A percentile compares a stretch with the other conserved stretches of the same genome.
phyloP scores from a whole-genome alignment of 108 stramenopile species.

The Skeletonema costatum region DNA sequence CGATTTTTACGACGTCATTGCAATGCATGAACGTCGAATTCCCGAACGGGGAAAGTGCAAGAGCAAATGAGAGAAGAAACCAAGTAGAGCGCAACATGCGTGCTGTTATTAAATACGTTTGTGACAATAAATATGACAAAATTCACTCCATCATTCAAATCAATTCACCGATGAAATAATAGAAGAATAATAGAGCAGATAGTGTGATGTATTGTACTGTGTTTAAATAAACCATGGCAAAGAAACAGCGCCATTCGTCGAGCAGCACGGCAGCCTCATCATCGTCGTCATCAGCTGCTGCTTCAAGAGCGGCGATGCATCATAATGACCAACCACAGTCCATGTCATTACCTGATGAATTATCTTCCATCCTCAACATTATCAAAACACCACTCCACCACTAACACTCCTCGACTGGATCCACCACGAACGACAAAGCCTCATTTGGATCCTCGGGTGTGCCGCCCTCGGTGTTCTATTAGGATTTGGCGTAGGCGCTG shows the following conservation, averaged over 20 bases:
- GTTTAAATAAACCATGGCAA: conserved; percentile 1
- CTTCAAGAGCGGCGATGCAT: not conserved
- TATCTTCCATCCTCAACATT: not conserved
- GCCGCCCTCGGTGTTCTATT: conserved; percentile 53
- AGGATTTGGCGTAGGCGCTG: conserved; percentile 67
- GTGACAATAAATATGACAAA: too few relatives aligned
- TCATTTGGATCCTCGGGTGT: conserved; percentile 60
- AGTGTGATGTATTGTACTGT: too few relatives aligned
- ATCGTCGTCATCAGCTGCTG: not conserved
- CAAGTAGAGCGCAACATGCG: too few relatives aligned
- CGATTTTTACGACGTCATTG: not conserved
- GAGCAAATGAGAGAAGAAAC: too few relatives aligned
- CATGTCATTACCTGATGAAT: not conserved
- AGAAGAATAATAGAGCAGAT: too few relatives aligned
- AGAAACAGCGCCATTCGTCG: conserved; percentile 6
- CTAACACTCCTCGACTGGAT: conserved; percentile 35
- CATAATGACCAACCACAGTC: not conserved
- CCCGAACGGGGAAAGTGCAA: too few relatives aligned
- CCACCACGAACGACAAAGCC: conserved; percentile 54
- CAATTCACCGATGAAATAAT: too few relatives aligned
- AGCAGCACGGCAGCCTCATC: not conserved
- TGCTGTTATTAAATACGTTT: too few relatives aligned
- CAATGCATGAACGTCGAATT: too few relatives aligned
- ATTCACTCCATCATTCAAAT: too few relatives aligned
- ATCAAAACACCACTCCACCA: not conserved